A percentile compares a stretch with the other conserved stretches of the same genome.
phyloP scores from a whole-genome alignment of 345 rosid genomes.

The Salix udensis region DNA sequence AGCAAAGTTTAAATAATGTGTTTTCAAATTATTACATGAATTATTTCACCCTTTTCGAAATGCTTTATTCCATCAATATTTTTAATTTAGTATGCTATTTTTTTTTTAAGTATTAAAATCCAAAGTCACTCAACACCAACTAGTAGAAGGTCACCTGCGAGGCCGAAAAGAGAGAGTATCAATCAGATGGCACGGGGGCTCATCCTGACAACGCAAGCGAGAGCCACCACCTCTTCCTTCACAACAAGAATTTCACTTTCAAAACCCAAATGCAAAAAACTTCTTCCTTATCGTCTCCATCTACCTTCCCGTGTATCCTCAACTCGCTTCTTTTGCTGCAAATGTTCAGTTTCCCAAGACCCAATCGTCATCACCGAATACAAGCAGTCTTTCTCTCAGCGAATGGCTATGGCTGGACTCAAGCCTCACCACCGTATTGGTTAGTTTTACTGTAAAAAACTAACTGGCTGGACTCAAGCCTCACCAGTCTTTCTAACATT shows the following conservation, averaged over 20 bases:
- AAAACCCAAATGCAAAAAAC: constrained; percentile 22
- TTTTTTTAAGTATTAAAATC: too few relatives aligned
- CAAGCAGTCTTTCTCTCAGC: constrained; percentile 51
- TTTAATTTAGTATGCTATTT: too few relatives aligned
- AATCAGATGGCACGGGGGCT: constrained; percentile 46
- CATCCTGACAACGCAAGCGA: constrained; percentile 30
- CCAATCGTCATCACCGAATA: constrained; percentile 33
- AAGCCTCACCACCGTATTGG: constrained; percentile 78
- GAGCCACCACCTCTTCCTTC: constrained; percentile 30
- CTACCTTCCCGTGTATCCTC: constrained; percentile 3
- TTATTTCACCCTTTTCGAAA: too few relatives aligned
- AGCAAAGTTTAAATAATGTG: too few relatives aligned
- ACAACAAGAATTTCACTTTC: constrained; percentile 30
- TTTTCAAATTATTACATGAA: too few relatives aligned
- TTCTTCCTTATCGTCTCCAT: constrained; percentile 16
- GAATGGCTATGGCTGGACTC: constrained; percentile 86
- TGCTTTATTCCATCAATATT: too few relatives aligned
- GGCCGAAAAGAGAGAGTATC: neutral
- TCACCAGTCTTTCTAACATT: constrained; percentile 34
- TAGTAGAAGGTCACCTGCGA: neutral
- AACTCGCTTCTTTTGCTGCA: constrained; percentile 42
- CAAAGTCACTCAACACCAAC: too few relatives aligned
- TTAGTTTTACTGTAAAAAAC: constrained; percentile 20
- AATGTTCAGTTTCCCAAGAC: constrained; percentile 27
- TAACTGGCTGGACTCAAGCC: constrained; percentile 72